phyloP scores from a whole-genome alignment of 129 eudicot genomes.

The Silybum marianum region DNA sequence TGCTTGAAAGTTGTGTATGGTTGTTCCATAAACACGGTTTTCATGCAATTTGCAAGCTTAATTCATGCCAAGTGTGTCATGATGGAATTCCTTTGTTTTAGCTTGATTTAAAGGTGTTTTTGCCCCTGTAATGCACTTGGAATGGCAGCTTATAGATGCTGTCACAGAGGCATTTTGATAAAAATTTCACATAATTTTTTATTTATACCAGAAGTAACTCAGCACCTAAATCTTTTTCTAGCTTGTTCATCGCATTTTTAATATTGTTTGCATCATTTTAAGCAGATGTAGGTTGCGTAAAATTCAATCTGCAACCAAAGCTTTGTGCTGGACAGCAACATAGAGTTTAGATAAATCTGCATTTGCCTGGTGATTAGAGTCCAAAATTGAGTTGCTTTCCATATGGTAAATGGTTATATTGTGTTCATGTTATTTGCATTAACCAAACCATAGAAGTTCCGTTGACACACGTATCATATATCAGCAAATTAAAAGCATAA shows the following conservation, averaged over 20 bases:
- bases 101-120: not conserved
- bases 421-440: not conserved
- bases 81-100: not conserved
- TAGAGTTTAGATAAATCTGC: not conserved
- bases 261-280: not conserved
- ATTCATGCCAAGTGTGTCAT: not conserved
- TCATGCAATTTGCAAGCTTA: not conserved
- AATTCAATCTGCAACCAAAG: not conserved
- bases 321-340: not conserved
- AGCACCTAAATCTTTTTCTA: not conserved
- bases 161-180: not conserved
- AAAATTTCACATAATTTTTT: not conserved
- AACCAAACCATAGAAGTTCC: not conserved
- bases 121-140: not conserved
- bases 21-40: not conserved
- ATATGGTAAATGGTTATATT: not conserved
- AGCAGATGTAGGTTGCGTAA: not conserved
- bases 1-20: not conserved
- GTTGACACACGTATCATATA: not conserved
- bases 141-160: not conserved
- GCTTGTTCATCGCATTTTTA: not conserved
- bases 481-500: slow-evolving; percentile 16
- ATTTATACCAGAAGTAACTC: not conserved
- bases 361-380: not conserved
- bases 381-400: not conserved